Evolutionary conservation across 2,329 filamentous ascomycete species (phyloP).

Genomic region (Alternaria sp.): DNA sequence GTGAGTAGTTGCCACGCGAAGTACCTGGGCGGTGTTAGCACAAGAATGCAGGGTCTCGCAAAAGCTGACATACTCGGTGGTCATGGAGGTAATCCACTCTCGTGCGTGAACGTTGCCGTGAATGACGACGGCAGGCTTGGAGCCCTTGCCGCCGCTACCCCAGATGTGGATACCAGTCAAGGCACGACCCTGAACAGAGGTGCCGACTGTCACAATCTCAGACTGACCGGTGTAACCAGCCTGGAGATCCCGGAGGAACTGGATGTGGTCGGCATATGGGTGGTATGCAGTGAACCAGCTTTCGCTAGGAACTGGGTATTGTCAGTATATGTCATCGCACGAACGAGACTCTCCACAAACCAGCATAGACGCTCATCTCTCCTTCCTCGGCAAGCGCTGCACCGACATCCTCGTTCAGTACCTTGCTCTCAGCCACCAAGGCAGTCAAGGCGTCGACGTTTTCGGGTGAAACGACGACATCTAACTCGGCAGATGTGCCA

Average conservation of each 20-base stretch:
- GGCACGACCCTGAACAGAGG: conserved; percentile 40
- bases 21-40: conserved; percentile 21
- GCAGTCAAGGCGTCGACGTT: conserved; percentile 39
- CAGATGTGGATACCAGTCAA: conserved; percentile 48
- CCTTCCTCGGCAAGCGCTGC: conserved; percentile 41
- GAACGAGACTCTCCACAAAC: conserved; percentile 17
- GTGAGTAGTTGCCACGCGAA: conserved; percentile 46
- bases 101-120: conserved; percentile 46
- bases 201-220: conserved; percentile 42
- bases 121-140: conserved; percentile 44
- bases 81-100: conserved; percentile 47
- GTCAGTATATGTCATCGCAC: conserved; percentile 2
- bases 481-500: conserved; percentile 34
- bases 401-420: conserved; percentile 46
- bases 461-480: conserved; percentile 46
- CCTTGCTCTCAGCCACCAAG: conserved; percentile 32
- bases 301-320: conserved; percentile 35
- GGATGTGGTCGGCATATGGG: conserved; percentile 42
- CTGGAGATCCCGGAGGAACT: conserved; percentile 43
- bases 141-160: conserved; percentile 45
- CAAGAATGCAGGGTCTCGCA: background rate
- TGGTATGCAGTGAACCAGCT: conserved; percentile 48
- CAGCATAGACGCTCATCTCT: conserved; percentile 34
- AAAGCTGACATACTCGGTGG: conserved; percentile 19
- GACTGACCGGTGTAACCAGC: conserved; percentile 40